Base-by-base conservation (phyloP, 2,329 filamentous ascomycete genomes). In the Penicillium expansum region DNA sequence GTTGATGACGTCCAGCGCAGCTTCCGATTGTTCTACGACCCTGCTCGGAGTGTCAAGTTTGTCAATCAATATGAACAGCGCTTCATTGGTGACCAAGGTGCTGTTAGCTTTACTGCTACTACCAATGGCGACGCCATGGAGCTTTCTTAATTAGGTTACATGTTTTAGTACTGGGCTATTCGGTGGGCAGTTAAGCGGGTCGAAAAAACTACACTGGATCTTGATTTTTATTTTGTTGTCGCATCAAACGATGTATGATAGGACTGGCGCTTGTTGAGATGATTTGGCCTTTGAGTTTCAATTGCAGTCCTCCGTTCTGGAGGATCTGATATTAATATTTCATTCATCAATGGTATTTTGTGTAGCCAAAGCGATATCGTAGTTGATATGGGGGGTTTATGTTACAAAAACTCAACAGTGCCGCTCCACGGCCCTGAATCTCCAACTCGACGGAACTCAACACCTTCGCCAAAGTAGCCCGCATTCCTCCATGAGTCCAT, bases 11-110 rank as follows among this genome's bases (percentile, higher is more conserved):
- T 99, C 13, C 89, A 96, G 79, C 86, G 93, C 65, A 96, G 91
- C 77, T 99, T 93, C 81, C 83, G 88, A 70, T 84, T 99, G 48
- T 99, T 99, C 79, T 96, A 93, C 77, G 94, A 99, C 73, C 88
- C 92, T 1, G 80, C 80, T 48, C 84, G 94, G 66, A 97, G 92
- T 74, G 89, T 95, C 67, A 90, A 91, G 76, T 97, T 97, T 68
- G 91, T 99, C 43, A 78, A 83, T 56, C 90, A 96, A 62, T 96
- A 89, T 58, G 94, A 97, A 79, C 93, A 92, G 80, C 85, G 92
- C 39, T 86, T 99, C 62, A 97, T 99, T 73, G 91, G 92, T 61
- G 88, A 96, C 61, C 86, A 89, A 60, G 94, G 94, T 27, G 80
- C 79, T 24, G 93, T 96, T 29, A 89, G 87, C 59, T 86, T 97